Evolutionary conservation across 495 filamentous ascomycete genomes (phyloP), one percentile per base, ranked within the genome.

Genomic region (Aspergillus wentii): DNA sequence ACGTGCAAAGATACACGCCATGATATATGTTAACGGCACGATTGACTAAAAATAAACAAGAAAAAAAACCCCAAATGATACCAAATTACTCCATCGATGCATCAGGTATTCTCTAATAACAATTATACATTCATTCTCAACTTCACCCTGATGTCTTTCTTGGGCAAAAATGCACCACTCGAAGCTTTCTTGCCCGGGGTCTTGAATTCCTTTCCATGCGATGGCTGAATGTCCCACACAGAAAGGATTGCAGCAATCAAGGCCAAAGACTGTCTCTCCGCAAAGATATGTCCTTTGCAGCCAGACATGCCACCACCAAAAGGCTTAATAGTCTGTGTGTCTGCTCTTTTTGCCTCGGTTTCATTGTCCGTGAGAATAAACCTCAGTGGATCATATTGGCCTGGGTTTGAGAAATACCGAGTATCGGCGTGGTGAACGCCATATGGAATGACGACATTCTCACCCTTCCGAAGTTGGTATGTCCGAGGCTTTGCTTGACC

Each of bases 151-250:
- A 69, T 34, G 36, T 72, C 63, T 14, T 43, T 52, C 13, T 53
- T 47, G 4, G 66, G 63, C 41, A 53, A 43, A 43, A 57, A 71
- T 35, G 62, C 54, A 0, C 58, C 65, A 43, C 55, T 61, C 4
- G 62, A 59, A 8, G 44, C 36, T 27, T 44, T 56, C 38, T 66
- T 49, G 1, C 45, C 46, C 0, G 68, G 68, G 8, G 65, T 49
- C 8, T 32, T 43, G 21, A 64, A 51, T 3, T 35, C 43, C n/a
- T 41, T 34, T 7, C 40, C 56, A 33, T 56, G 47, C 2, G 54
- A 44, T 5, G 75, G 58, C 25, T 72, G 59, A 38, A 79, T 57
- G 21, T 80, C 68, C 62, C 76, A 79, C 43, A 68, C 54, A 7
- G 64, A 52, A 6, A 79, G 43, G 15, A 81, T 57, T 3, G 70